Percentiles rank a stretch among this genome's conserved stretches.
Evolutionary conservation across 1,139 yeast genomes (phyloP).

Genomic region (Kodamaea fungicola): DNA sequence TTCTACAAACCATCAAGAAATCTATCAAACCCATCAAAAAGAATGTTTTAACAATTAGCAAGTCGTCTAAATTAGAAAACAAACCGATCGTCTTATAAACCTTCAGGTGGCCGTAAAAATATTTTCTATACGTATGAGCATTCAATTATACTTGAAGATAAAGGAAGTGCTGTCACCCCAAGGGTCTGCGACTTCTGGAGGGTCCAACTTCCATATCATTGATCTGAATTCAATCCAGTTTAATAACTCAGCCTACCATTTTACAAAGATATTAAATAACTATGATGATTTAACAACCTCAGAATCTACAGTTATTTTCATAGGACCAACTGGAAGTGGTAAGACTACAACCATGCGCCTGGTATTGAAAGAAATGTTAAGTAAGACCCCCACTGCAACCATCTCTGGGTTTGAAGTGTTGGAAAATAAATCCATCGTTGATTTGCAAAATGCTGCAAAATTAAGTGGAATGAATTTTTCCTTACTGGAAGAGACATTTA

Average conservation of each 20-base stretch:
- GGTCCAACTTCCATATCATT: too few species aligned
- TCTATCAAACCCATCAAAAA: too few species aligned
- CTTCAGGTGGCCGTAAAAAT: too few species aligned
- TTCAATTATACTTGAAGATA: conserved; percentile 25
- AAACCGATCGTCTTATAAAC: too few species aligned
- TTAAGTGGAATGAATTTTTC: conserved; percentile 14
- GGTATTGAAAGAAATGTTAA: conserved; percentile 11
- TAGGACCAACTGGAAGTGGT: conserved; percentile 36
- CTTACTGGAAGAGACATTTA: conserved; percentile 11
- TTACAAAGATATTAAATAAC: conserved; percentile 15
- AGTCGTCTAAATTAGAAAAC: too few species aligned
- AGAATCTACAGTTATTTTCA: conserved; percentile 20
- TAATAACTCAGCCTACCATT: conserved; percentile 20
- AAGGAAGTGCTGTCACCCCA: conserved; percentile 11
- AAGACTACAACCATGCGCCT: conserved; percentile 28
- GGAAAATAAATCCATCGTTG: conserved; percentile 24
- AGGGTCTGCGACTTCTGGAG: too few species aligned
- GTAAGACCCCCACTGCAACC: conserved; percentile 6
- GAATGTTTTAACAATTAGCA: too few species aligned
- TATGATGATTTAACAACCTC: background rate
- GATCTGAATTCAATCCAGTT: conserved; percentile 16
- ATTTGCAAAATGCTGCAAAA: conserved; percentile 12
- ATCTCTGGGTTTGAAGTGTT: conserved; percentile 28
- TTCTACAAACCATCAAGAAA: too few species aligned
- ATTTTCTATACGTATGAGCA: conserved; percentile 7